Percentiles rank a stretch among this genome's conserved stretches.
Evolutionary conservation across 495 filamentous ascomycete species (phyloP).

Genomic region (Xanthoparmelia taractica): DNA sequence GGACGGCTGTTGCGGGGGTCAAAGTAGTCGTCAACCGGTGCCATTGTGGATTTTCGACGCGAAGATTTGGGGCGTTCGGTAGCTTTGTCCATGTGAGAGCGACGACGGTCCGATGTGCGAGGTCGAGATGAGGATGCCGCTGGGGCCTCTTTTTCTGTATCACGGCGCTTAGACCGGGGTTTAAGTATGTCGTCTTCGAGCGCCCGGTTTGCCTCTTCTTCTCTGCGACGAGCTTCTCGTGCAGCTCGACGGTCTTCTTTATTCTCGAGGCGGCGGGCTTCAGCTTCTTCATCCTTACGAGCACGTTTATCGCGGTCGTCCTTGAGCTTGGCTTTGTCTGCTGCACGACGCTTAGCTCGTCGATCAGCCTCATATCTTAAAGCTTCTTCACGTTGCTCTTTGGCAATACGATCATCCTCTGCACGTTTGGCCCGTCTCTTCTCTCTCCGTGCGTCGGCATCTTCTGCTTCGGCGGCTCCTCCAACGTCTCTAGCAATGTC

Average conservation of each 20-base stretch:
- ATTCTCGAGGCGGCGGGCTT: conserved; percentile 41
- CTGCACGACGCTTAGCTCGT: conserved; percentile 38
- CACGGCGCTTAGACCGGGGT: conserved; percentile 17
- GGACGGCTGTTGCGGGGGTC: conserved; percentile 31
- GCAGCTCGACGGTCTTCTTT: conserved; percentile 40
- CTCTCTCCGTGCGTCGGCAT: conserved; percentile 45
- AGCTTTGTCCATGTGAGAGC: conserved; percentile 20
- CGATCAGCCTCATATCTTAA: conserved; percentile 40
- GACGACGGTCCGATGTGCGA: conserved; percentile 24
- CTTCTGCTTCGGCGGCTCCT: conserved; percentile 43
- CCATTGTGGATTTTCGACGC: conserved; percentile 23
- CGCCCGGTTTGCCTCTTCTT: conserved; percentile 40
- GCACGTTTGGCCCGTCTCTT: conserved; percentile 39
- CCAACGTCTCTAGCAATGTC: conserved; percentile 33
- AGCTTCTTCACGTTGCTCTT: conserved; percentile 27
- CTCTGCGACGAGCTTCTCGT: conserved; percentile 37
- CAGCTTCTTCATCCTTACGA: conserved; percentile 44
- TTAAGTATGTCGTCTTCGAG: conserved; percentile 31
- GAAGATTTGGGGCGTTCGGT: conserved; percentile 22
- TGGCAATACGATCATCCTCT: conserved; percentile 34
- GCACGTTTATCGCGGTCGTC: conserved; percentile 37
- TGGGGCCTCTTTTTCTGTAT: conserved; percentile 16
- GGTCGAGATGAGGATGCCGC: conserved; percentile 21
- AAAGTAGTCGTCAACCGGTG: conserved; percentile 35
- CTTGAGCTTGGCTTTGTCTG: conserved; percentile 31